phyloP scores from a whole-genome alignment of 1,284 basidiomycete genomes.

The Ceratobasidium sp. region DNA sequence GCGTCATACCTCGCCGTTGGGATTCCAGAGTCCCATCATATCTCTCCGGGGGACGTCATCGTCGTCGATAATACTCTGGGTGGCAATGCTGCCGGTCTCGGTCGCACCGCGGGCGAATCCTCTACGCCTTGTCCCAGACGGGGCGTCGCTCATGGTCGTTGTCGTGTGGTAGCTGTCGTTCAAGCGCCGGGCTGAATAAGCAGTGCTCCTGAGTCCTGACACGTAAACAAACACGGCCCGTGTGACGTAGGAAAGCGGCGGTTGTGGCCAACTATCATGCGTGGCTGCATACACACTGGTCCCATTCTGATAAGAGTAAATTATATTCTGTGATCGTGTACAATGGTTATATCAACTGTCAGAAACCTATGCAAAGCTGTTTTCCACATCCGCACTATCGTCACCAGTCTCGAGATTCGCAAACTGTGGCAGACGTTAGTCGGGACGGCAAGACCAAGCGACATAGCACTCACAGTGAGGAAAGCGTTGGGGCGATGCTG shows the following conservation, averaged over 20 bases:
- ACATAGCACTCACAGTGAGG: constrained; percentile 71
- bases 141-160: constrained; percentile 29
- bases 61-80: constrained; percentile 36
- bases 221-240: constrained; percentile 37
- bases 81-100: constrained; percentile 34
- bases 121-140: constrained; percentile 30
- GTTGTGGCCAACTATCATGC: neutral
- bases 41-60: constrained; percentile 23
- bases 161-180: neutral
- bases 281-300: neutral
- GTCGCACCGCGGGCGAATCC: constrained; percentile 39
- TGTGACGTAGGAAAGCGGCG: neutral
- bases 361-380: constrained; percentile 71
- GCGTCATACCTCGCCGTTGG: constrained; percentile 28
- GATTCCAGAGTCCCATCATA: constrained; percentile 43
- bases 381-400: constrained; percentile 91
- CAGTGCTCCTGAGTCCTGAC: constrained; percentile 21
- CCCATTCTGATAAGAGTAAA: constrained; percentile 1
- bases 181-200: constrained; percentile 18
- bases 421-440: constrained; percentile 63
- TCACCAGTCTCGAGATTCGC: constrained; percentile 86
- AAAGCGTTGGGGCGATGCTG: constrained; percentile 92
- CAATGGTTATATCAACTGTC: neutral
- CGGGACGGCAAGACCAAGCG: constrained; percentile 22
- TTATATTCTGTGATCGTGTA: neutral